A percentile compares a stretch with the other conserved stretches of the same genome.
Conservation (phyloP, 2,329 filamentous ascomycete species). For the Penicillium freii region DNA sequence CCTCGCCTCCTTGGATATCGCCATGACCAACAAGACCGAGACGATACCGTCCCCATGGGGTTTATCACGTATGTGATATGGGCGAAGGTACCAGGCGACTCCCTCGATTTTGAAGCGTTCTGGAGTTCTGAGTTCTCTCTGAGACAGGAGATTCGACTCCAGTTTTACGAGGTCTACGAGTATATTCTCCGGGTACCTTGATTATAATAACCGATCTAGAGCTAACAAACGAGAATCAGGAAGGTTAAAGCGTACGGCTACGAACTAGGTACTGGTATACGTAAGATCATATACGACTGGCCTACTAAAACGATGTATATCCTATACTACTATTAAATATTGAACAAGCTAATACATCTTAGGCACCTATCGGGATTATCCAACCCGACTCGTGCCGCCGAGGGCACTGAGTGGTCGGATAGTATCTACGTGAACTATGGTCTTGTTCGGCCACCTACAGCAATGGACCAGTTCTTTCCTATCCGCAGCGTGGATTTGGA, state of each 20-base stretch:
- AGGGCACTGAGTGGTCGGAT: background rate
- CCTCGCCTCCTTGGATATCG: background rate
- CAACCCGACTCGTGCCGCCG: background rate
- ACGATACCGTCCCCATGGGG: background rate
- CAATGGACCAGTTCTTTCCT: background rate
- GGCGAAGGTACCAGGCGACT: background rate
- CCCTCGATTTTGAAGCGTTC: background rate
- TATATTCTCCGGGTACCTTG: background rate
- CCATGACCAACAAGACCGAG: background rate
- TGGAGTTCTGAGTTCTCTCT: background rate
- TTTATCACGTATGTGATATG: background rate
- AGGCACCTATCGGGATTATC: background rate
- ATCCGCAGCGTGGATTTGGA: background rate
- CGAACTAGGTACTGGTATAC: background rate
- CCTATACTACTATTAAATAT: background rate
- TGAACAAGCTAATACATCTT: background rate
- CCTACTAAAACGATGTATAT: background rate
- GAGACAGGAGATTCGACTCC: background rate
- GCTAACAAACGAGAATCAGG: background rate
- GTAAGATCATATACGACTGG: background rate
- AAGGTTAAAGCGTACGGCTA: background rate
- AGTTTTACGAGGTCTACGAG: background rate
- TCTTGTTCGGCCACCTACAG: background rate
- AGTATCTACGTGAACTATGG: background rate
- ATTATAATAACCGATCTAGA: background rate